Percentiles rank a stretch among this genome's conserved stretches.
These are phyloP conservation scores for Phialocephala sp. DNA, from an alignment of 2,329 filamentous ascomycete genomes.

Conservation along the genomic window DNA sequence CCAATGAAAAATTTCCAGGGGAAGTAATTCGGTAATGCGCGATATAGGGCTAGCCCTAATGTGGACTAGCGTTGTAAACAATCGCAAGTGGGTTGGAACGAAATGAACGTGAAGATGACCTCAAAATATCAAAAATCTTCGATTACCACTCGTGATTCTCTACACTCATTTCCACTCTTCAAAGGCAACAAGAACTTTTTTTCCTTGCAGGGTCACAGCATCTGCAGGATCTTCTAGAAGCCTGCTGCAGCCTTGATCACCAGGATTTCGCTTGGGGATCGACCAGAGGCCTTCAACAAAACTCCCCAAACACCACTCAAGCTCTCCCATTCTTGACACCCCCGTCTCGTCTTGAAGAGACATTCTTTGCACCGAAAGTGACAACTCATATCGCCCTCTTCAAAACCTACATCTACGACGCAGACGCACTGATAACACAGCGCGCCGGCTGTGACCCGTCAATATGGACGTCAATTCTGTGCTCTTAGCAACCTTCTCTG, in stretches of 20 bases:
- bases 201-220: constrained; percentile 26
- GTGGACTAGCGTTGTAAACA: neutral
- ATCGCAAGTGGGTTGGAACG: neutral
- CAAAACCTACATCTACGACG: constrained; percentile 20
- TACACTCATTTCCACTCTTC: constrained; percentile 33
- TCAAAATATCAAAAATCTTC: constrained; percentile 18
- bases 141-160: constrained; percentile 29
- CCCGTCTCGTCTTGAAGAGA: constrained; percentile 29
- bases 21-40: neutral
- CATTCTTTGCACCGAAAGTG: constrained; percentile 16
- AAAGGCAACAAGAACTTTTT: constrained; percentile 25
- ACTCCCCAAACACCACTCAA: constrained; percentile 28
- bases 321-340: constrained; percentile 21
- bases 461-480: constrained; percentile 97
- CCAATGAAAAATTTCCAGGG: constrained; percentile 15
- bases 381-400: constrained; percentile 18
- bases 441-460: constrained; percentile 44
- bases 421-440: constrained; percentile 30
- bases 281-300: constrained; percentile 31
- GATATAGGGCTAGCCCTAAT: neutral
- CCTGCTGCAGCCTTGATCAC: constrained; percentile 29
- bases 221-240: constrained; percentile 31
- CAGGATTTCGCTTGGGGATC: constrained; percentile 28
- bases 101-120: constrained; percentile 14
- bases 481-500: constrained; percentile 93